These are phyloP conservation scores for Solanum paucissectum DNA, from an alignment of 257 asterid genomes.

Conservation along the genomic window DNA sequence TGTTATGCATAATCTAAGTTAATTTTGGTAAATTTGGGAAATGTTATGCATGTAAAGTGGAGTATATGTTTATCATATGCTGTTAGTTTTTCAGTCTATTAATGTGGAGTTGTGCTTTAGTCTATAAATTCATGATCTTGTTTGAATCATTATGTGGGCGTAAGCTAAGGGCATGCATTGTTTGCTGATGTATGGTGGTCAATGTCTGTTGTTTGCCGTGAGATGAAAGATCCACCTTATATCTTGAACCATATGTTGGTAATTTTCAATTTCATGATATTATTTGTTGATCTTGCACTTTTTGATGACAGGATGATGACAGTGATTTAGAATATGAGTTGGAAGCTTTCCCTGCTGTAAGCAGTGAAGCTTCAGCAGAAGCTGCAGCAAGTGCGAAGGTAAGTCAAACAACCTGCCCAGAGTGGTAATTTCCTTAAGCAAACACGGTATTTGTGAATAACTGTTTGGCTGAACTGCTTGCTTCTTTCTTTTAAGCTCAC, in stretches of 20 bases:
- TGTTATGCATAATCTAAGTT: background rate
- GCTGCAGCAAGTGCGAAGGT: conserved; percentile 82
- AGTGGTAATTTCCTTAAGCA: background rate
- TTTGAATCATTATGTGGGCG: background rate
- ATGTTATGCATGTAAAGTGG: background rate
- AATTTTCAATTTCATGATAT: background rate
- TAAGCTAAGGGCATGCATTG: background rate
- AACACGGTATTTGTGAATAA: background rate
- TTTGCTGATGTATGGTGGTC: background rate
- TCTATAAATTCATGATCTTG: background rate
- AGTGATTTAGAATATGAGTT: conserved; percentile 73
- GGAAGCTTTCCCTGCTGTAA: conserved; percentile 56
- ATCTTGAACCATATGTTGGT: background rate
- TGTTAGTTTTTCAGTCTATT: background rate
- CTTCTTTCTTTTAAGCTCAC: background rate
- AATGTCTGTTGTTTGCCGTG: background rate
- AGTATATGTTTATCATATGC: background rate
- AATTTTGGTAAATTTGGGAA: background rate
- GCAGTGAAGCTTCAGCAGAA: conserved; percentile 61
- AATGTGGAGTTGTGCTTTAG: background rate
- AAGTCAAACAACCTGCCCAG: background rate
- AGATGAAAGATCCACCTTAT: background rate
- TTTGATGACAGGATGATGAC: conserved; percentile 57
- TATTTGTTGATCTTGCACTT: conserved; percentile 1
- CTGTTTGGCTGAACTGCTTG: background rate